Conservation (phyloP, 2,329 filamentous ascomycete genomes). For the Botryotinia convoluta region DNA sequence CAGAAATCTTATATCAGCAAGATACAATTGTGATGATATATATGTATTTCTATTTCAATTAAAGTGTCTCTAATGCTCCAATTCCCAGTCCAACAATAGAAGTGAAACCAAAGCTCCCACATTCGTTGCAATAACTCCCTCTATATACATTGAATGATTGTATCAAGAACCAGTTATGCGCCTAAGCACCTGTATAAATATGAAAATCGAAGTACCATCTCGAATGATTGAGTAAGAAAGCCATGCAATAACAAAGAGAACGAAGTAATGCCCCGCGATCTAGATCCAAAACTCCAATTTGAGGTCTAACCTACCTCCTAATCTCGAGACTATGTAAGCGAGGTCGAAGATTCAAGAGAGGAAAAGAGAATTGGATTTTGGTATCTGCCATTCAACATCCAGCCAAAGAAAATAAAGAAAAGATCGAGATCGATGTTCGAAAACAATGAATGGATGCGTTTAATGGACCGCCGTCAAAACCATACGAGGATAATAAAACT, state of each 20-base stretch:
- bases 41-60: background rate
- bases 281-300: background rate
- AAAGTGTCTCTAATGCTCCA: no score
- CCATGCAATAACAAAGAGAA: background rate
- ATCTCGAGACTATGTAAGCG: background rate
- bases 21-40: background rate
- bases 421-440: background rate
- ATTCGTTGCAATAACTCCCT: background rate
- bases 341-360: background rate
- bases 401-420: background rate
- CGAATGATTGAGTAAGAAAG: background rate
- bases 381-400: background rate
- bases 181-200: background rate
- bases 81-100: accelerated
- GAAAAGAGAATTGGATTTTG: no score
- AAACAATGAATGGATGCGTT: background rate
- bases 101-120: background rate
- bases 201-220: background rate
- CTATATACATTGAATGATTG: background rate
- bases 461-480: background rate
- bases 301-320: no score
- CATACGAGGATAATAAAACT: no score
- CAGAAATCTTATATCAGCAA: background rate
- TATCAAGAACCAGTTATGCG: background rate
- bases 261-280: accelerated